Evolutionary conservation across 2,329 filamentous ascomycete species (phyloP), one percentile per base, ranked within the genome.

Genomic region (Cordyceps javanica): DNA sequence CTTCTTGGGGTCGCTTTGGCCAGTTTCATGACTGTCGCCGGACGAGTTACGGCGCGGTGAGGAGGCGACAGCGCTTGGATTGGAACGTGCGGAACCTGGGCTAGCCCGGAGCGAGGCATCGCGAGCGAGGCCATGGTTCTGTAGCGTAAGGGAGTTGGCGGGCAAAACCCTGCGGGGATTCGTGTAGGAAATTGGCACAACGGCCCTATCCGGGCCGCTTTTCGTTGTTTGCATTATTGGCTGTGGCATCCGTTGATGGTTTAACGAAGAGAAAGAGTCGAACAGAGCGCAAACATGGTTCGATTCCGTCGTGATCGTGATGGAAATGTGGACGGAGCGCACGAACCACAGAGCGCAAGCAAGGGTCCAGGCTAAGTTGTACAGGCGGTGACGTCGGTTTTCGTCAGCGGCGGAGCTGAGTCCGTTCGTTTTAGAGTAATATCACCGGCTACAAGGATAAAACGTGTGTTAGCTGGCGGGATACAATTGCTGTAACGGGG

Each of bases 21-120:
- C 70, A 0, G 80, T 82, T 23, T 74, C 71, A 46, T 78, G 71
- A 36, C 78, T 82, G 13, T 79, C 77, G 13, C 71, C 77, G 0
- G 80, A 81, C 0, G 78, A 82, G 32, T 78, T 70, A 23, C 57
- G 57, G 8, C 70, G 67, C 4, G 69, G 63, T 2, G 68, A 64
- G 1, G 62, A 64, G 9, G 64, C 60, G 3, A 50, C 44, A 1
- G 61, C 63, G 28, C 54, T 61, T 9, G 60, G 53, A 2, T 63
- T 61, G 4, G 62, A 58, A 19, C 62, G 63, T 11, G 49, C 61
- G 23, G 67, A 65, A 46, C 66, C 67, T 19, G 63, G 63, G 21
- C 59, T 66, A 0, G 64, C 68, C 54, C 64, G 67, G 16, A 65
- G 60, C 0, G 69, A 71, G n/a, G 66, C 74, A 69, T 80, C 75